Evolutionary conservation across 225 moss, liverwort and hornwort genomes (phyloP).

Genomic region (Asterella californica): DNA sequence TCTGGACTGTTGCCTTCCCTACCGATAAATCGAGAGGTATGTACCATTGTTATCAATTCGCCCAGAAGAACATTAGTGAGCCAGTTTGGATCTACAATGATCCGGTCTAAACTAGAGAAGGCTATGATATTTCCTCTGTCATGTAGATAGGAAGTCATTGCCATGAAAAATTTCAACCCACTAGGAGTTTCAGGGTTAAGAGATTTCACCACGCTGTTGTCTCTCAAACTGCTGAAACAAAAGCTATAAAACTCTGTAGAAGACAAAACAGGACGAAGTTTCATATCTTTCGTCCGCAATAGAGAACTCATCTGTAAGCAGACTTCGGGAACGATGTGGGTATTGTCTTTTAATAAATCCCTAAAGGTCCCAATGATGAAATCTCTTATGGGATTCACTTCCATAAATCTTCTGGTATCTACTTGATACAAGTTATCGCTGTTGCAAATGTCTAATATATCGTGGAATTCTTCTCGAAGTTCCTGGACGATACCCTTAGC

Average conservation of each 20-base stretch:
- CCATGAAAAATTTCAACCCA: background rate
- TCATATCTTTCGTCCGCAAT: background rate
- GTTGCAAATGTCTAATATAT: background rate
- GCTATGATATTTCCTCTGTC: background rate
- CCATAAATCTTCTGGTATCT: background rate
- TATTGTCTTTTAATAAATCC: background rate
- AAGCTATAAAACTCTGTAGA: background rate
- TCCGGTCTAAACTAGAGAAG: background rate
- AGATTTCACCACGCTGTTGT: background rate
- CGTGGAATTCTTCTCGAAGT: background rate
- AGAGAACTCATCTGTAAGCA: background rate
- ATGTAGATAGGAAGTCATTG: background rate
- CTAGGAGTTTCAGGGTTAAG: background rate
- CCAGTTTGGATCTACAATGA: constrained; percentile 5
- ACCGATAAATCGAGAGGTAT: too few species aligned
- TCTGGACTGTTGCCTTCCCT: too few species aligned
- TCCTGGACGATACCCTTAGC: background rate
- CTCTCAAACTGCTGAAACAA: background rate
- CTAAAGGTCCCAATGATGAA: background rate
- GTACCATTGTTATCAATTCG: background rate
- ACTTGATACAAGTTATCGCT: background rate
- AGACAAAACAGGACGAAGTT: background rate
- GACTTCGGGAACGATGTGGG: background rate
- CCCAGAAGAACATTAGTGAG: background rate
- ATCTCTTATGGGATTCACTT: background rate